Base-by-base conservation (phyloP, 495 filamentous ascomycete genomes). In the Trichoderma gamsii region DNA sequence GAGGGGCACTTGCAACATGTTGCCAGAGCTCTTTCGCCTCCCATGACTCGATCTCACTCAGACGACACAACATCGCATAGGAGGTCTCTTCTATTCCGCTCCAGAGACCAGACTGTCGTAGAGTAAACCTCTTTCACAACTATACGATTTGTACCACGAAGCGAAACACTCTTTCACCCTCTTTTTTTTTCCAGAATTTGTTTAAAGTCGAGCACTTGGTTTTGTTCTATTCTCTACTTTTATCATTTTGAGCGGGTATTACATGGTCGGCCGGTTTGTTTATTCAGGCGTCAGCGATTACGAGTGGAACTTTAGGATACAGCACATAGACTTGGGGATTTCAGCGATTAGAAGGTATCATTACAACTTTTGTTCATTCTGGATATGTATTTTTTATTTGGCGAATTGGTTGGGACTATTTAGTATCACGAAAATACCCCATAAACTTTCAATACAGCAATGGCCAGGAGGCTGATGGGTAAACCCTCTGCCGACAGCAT, bases 341-440 rank as follows among this genome's bases (percentile, higher is more conserved):
- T 68, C 66, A 70, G 66, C 73, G 66, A 69, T 38, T 69, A 72
- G 71, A 72, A 68, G 74, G 70, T 70, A 69, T 73, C 27, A 61
- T 32, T 9, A 23, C 27, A 29, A 29, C n/a, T 61, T 56, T 56
- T 56, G 66, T 56, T 56, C 51, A 6, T 21, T 11, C n/a, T 56
- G n/a, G 51, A n/a, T n/a, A 56, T 56, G 12, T 11, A 9, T 2
- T 7, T 38, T 7, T 38, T 38, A 0, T 46, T 25, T 56, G n/a
- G 51, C 51, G n/a, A 23, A n/a, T 11, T 25, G 16, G 51, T 25
- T 23, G 21, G 18, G 21, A 38, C 35, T 38, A 38, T 23, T 56
- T 52, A 52, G 51, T 56, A 56, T 25, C 6, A 56, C 51, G 51
- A 56, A 38, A 56, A n/a, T 56, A 56, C 51, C 51, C 51, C 51